A percentile compares a stretch with the other conserved stretches of the same genome.
phyloP scores from a whole-genome alignment of 805 yeast species.

The Cyberlindnera petersonii region DNA sequence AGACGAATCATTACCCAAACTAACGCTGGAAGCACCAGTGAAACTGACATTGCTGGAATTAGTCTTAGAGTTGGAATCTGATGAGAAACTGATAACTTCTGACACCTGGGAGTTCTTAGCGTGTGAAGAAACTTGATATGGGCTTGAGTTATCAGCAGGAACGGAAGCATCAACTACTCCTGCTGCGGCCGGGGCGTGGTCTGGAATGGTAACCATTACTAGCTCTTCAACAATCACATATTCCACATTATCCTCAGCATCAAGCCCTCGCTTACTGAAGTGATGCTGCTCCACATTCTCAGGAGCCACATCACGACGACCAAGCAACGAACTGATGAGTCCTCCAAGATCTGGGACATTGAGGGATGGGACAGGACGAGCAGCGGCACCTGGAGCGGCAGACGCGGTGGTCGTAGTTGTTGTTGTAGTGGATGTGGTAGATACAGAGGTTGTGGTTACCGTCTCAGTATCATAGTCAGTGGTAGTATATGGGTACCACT shows the following conservation, averaged over 20 bases:
- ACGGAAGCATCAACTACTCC: too few species aligned
- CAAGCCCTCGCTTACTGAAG: background rate
- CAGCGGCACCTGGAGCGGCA: slow-evolving; percentile 6
- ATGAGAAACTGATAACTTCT: too few species aligned
- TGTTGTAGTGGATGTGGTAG: slow-evolving; percentile 6
- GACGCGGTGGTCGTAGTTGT: slow-evolving; percentile 13
- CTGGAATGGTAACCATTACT: slow-evolving; percentile 6
- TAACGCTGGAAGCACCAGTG: too few species aligned
- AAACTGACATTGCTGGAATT: too few species aligned
- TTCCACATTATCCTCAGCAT: slow-evolving; percentile 1
- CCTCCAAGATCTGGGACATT: slow-evolving; percentile 5
- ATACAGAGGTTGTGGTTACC: slow-evolving; percentile 10
- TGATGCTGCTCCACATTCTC: too few species aligned
- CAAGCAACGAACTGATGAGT: slow-evolving; percentile 8
- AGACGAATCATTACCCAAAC: background rate
- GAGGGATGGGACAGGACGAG: slow-evolving; percentile 18
- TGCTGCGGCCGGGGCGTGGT: background rate
- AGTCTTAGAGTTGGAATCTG: too few species aligned
- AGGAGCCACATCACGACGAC: slow-evolving; percentile 3
- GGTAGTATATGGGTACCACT: slow-evolving; percentile 25
- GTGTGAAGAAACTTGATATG: too few species aligned
- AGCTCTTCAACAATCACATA: slow-evolving; percentile 10
- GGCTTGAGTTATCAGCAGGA: too few species aligned
- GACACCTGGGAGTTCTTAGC: too few species aligned
- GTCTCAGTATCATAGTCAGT: slow-evolving; percentile 15